Base-by-base conservation (phyloP, 352 stramenopile species). In the Phytophthora podocarpi region DNA sequence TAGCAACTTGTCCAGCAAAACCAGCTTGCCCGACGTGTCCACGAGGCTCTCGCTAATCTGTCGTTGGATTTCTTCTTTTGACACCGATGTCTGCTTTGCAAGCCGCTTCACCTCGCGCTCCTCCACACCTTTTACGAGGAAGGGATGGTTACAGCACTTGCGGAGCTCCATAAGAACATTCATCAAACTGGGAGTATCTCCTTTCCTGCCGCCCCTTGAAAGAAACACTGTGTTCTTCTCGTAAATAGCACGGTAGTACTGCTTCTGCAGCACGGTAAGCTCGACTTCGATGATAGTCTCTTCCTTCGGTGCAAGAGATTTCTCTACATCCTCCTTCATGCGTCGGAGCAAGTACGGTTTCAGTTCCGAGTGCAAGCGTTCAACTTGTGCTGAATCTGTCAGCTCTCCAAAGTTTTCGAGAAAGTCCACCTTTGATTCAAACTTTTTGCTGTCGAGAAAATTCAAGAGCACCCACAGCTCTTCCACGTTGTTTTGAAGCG, bases 1-100 rank as follows among this genome's bases (percentile, higher is more conserved):
- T 5, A 99, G 82, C 8, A 99, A 74, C 63, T 99, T 99, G 76
- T 99, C 98, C 21, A 99, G 76, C 12, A 99, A 73, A 40, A 99
- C 93, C 7, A 99, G 75, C 69, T 99, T 99, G 3, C 98, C 98
- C 3, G 95, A 99, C 24, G 90, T 87, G 16, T 87, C 91, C 10
- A 99, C 95, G 2, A 99, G 72, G 26, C 96, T 77, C 45, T 98
- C 93, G 11, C 65, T 68, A 30, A 96, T 80, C 56, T 91, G 72
- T 1, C 49, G 70, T 40, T 89, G 69, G 16, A 89, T 75, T 9
- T 87, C 72, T 51, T 87, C 74, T 42, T 78, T 72, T 0, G 68
- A 16, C 9, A 72, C 40, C 10, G 89, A 61, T 12, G 78, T 77
- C 39, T 91, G 82, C 41, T 89, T 79, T 40, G 73, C 61, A 1